Evolutionary conservation across 2,329 filamentous ascomycete species (phyloP).

Genomic region (Alternaria brassicae): DNA sequence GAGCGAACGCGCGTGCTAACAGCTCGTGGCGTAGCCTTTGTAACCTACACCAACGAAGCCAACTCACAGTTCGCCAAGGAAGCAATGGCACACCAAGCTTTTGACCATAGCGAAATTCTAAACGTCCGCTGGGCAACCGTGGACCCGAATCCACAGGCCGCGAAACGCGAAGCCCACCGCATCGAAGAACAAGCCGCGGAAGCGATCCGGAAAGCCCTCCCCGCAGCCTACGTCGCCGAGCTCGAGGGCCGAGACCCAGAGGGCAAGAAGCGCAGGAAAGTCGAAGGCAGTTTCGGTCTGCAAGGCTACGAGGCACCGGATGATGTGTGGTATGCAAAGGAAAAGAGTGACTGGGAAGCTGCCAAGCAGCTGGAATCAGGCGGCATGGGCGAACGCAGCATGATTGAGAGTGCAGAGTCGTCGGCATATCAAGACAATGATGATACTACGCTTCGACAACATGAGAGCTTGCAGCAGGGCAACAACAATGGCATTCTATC

Average conservation of each 20-base stretch:
- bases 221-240: slow-evolving; percentile 89
- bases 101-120: slow-evolving; percentile 90
- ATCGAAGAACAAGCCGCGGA: slow-evolving; percentile 97
- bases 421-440: slow-evolving; percentile 31
- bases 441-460: slow-evolving; percentile 20
- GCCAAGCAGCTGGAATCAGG: slow-evolving; percentile 66
- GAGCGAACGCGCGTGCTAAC: slow-evolving; percentile 90
- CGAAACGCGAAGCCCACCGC: slow-evolving; percentile 84
- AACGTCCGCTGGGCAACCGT: slow-evolving; percentile 98
- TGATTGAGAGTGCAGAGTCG: slow-evolving; percentile 56
- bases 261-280: slow-evolving; percentile 84
- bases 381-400: slow-evolving; percentile 61
- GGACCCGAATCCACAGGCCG: slow-evolving; percentile 93
- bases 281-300: slow-evolving; percentile 84
- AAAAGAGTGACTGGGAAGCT: slow-evolving; percentile 70
- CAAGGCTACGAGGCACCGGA: slow-evolving; percentile 94
- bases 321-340: slow-evolving; percentile 87
- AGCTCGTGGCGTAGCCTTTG: slow-evolving; percentile 87
- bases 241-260: slow-evolving; percentile 91
- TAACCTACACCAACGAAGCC: slow-evolving; percentile 89
- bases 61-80: slow-evolving; percentile 64
- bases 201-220: slow-evolving; percentile 85
- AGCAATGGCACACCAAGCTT: slow-evolving; percentile 91
- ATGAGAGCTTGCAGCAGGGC: slow-evolving; percentile 25
- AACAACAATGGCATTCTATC: slow-evolving; percentile 75